Evolutionary conservation across 192 early-diverging fungal species (phyloP).

Genomic region (Cetraspora pellucida): DNA sequence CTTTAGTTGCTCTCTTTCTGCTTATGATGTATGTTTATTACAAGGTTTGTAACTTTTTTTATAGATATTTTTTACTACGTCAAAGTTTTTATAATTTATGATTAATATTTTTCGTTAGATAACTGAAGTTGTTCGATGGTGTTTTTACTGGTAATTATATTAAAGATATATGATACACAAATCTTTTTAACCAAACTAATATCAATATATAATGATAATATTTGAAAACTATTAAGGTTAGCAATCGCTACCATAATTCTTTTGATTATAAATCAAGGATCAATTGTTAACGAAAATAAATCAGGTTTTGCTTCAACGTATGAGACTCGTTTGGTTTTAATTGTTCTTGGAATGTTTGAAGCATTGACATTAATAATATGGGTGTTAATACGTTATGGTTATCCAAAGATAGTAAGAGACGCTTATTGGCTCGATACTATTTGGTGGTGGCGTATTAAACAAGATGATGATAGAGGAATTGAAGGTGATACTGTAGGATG

Average conservation of each 20-base stretch:
- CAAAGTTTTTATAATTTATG: neutral
- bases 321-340: conserved; percentile 37
- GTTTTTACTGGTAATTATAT: conserved; percentile 42
- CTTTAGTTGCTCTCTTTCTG: neutral
- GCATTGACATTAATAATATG: conserved; percentile 34
- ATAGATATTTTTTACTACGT: too few relatives aligned
- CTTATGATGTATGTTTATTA: conserved; percentile 26
- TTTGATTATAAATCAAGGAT: conserved; percentile 37
- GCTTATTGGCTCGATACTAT: conserved; percentile 41
- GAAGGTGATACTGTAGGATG: conserved; percentile 33
- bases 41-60: neutral
- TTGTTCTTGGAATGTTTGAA: conserved; percentile 37
- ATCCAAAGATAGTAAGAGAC: conserved; percentile 40
- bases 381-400: conserved; percentile 34
- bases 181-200: too few relatives aligned
- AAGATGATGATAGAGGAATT: conserved; percentile 8
- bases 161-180: too few relatives aligned
- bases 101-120: neutral
- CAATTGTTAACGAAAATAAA: conserved; percentile 27
- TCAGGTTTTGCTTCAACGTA: neutral
- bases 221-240: conserved; percentile 34
- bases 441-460: conserved; percentile 43
- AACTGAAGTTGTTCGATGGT: conserved; percentile 41
- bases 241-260: conserved; percentile 44
- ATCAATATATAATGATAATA: too few relatives aligned